Percentiles rank a stretch among this genome's conserved stretches.
phyloP scores from a whole-genome alignment of 441 rosid species.

The Aleurites moluccanus region DNA sequence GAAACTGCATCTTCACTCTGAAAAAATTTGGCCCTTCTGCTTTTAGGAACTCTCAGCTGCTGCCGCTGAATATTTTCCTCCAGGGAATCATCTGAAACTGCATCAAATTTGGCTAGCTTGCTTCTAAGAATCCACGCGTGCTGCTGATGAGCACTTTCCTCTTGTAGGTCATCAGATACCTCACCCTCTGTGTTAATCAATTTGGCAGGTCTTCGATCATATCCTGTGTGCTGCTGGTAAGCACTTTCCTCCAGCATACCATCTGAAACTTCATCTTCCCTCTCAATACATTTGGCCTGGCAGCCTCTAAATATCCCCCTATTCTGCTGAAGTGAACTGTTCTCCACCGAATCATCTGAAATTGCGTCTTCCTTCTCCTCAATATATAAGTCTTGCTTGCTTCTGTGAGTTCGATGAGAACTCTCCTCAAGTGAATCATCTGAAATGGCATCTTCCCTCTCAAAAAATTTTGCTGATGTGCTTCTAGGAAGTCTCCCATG shows the following conservation, averaged over 20 bases:
- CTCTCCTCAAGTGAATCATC: constrained; percentile 46
- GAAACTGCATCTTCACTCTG: constrained; percentile 45
- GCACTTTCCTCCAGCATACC: constrained; percentile 41
- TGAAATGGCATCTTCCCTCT: constrained; percentile 44
- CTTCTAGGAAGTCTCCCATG: constrained; percentile 32
- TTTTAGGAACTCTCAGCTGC: constrained; percentile 32
- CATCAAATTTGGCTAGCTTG: constrained; percentile 40
- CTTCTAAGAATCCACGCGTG: constrained; percentile 32
- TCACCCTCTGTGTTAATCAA: constrained; percentile 39
- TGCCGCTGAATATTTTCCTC: constrained; percentile 35
- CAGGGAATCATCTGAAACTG: constrained; percentile 40
- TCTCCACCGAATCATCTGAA: constrained; percentile 39
- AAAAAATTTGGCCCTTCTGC: constrained; percentile 39
- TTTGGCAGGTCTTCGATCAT: constrained; percentile 28
- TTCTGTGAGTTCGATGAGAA: constrained; percentile 38
- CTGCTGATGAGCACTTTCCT: constrained; percentile 26
- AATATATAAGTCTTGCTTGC: constrained; percentile 30
- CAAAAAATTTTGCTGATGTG: constrained; percentile 30
- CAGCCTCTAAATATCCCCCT: constrained; percentile 33
- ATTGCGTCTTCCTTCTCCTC: constrained; percentile 34
- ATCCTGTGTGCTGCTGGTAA: constrained; percentile 29
- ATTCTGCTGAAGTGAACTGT: constrained; percentile 27
- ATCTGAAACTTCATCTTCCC: constrained; percentile 50
- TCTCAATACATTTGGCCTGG: constrained; percentile 30
- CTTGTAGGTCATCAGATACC: constrained; percentile 44